Conservation (phyloP, 202 grass and related monocot genomes). For the Panicum virgatum region DNA sequence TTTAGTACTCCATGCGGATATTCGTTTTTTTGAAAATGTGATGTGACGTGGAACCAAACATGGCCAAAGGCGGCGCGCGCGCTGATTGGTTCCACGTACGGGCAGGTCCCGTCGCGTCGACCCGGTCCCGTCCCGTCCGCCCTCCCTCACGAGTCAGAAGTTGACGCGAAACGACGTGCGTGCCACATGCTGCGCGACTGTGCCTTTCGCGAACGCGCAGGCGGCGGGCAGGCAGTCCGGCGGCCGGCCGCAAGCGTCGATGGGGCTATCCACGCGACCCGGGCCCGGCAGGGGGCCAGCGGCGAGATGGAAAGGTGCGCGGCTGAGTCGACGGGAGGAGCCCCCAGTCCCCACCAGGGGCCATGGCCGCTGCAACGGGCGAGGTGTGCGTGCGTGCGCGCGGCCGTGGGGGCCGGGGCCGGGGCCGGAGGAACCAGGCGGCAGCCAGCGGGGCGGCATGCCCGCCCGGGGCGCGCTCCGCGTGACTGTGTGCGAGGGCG, state of each 20-base stretch:
- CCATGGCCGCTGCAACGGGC: not conserved
- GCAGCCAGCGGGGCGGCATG: too few species aligned
- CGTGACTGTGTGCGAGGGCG: too few species aligned
- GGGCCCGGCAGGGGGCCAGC: too few species aligned
- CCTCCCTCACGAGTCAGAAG: not conserved
- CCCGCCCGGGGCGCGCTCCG: too few species aligned
- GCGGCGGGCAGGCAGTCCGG: too few species aligned
- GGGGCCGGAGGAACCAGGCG: too few species aligned
- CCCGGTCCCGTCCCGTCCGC: not conserved
- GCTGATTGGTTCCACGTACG: not conserved
- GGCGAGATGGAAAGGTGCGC: conserved; percentile 30
- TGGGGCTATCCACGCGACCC: not conserved
- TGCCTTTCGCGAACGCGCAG: not conserved
- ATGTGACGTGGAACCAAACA: too few species aligned
- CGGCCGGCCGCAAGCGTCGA: not conserved
- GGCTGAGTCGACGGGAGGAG: conserved; percentile 3
- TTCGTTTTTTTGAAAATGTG: too few species aligned
- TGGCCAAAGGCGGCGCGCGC: not conserved
- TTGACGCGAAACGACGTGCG: conserved; percentile 11
- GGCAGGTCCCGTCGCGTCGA: not conserved
- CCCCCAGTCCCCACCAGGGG: too few species aligned
- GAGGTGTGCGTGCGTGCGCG: not conserved
- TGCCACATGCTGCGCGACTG: not conserved
- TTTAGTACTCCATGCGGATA: too few species aligned
- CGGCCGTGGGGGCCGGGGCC: not conserved